Evolutionary conservation across 2,329 filamentous ascomycete genomes (phyloP), one percentile per base, ranked within the genome.

Genomic region (Aquanectria penicillioides): DNA sequence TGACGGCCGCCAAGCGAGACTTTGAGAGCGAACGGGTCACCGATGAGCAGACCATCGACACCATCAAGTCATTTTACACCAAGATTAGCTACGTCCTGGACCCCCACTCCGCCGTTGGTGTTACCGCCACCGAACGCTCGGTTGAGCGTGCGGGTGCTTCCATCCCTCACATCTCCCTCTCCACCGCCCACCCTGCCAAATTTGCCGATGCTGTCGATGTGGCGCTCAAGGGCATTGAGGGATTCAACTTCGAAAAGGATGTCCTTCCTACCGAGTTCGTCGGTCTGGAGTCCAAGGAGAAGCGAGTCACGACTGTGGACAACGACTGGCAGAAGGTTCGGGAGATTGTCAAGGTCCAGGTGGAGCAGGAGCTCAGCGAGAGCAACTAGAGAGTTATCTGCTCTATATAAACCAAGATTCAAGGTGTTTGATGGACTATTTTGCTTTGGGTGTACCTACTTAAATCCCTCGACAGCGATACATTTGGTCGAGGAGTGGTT

Each of bases 111-210:
- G 93, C 95, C 2, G 91, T 99, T 40, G 95, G 94, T 54, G 84
- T 97, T 33, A 84, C 89, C 15, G 94, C 92, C 1, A 85, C 94
- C 0, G 74, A 87, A 52, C 85, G 93, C 57, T 93, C 92, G 3
- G 82, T 91, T 28, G 73, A 80, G 37, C 81, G 86, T 11, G 75
- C 80, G 1, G 77, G 77, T 23, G 74, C 81, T 3, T 79, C 80
- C 13, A 78, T 89, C 49, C 81, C 77, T n/a, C 91, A 97, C 74
- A 90, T 99, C 69, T 89, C 93, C 1, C 86, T 99, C 3, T 92
- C 94, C 2, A 99, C 95, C 2, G 95, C 95, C 3, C 95, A 99
- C 76, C 94, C 95, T 0, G 95, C 94, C 61, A 99, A 99, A 77
- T 99, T 99, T 72, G 88, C 90, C 0, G 86, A 87, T 26, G 94